Conservation (phyloP, 441 rosid genomes). For the Euphorbia celastroides region DNA sequence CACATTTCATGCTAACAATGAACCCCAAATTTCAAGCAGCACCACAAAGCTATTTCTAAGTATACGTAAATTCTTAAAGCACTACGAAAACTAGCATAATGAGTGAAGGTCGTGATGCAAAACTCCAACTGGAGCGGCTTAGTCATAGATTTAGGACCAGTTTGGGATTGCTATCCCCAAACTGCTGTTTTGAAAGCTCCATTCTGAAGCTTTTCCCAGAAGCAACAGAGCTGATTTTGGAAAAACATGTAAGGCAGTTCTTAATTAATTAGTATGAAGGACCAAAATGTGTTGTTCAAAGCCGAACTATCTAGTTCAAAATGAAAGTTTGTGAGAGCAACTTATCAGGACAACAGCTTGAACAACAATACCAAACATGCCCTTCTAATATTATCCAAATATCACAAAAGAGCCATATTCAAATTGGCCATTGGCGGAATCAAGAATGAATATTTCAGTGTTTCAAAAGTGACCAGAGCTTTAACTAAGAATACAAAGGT, state of each 20-base stretch:
- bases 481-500: neutral
- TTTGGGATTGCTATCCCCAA: too few species aligned
- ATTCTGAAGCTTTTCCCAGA: too few species aligned
- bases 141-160: neutral
- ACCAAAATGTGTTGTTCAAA: too few species aligned
- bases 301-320: too few species aligned
- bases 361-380: too few species aligned
- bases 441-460: neutral
- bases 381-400: too few species aligned
- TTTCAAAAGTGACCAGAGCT: neutral
- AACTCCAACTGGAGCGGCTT: neutral
- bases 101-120: neutral
- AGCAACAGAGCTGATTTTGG: too few species aligned
- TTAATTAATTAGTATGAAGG: too few species aligned
- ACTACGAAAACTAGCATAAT: neutral
- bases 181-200: too few species aligned
- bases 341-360: too few species aligned
- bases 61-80: neutral
- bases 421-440: neutral
- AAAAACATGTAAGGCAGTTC: too few species aligned
- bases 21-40: neutral
- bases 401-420: neutral
- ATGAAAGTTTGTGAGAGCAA: too few species aligned
- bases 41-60: neutral
- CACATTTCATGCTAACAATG: neutral